These are phyloP conservation scores for Haematococcus lacustris DNA, from an alignment of 139 green algal species.

Conservation along the genomic window DNA sequence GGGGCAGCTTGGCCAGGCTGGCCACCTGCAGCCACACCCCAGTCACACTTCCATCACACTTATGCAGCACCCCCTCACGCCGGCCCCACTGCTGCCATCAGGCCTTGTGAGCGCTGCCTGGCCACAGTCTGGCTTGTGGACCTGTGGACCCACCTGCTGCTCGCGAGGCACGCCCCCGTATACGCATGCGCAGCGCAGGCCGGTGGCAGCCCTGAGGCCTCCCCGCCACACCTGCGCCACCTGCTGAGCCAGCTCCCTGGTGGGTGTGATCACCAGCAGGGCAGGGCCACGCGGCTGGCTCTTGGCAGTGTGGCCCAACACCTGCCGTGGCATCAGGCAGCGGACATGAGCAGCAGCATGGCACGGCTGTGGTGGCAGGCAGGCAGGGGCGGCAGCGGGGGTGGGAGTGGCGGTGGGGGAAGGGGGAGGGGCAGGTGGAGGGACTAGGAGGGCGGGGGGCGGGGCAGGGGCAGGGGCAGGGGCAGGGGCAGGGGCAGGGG, in stretches of 20 bases:
- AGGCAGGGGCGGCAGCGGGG: no score
- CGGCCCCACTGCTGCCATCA: background rate
- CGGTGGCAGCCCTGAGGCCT: slow-evolving; percentile 25
- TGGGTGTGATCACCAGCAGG: slow-evolving; percentile 65
- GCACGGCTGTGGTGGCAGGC: no score
- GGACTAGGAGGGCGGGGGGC: no score
- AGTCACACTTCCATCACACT: no score
- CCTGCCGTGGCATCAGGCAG: no score
- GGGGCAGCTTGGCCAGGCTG: slow-evolving; percentile 29
- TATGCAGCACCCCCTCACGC: background rate
- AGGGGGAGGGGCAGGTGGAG: no score
- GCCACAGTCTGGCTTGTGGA: background rate
- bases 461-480: no score
- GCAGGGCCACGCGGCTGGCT: slow-evolving; percentile 20
- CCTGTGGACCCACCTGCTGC: slow-evolving; percentile 29
- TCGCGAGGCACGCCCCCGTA: slow-evolving; percentile 60
- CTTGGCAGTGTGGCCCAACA: slow-evolving; percentile 3
- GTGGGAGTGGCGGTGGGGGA: no score
- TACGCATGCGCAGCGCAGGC: slow-evolving; percentile 35
- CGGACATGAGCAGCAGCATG: no score
- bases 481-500: no score
- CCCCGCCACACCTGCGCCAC: slow-evolving; percentile 11
- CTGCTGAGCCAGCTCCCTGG: slow-evolving; percentile 77
- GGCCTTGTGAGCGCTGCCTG: background rate
- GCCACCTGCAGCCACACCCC: slow-evolving; percentile 32